A percentile compares a stretch with the other conserved stretches of the same genome.
phyloP scores from a whole-genome alignment of 768 basidiomycete species.

The Coprinopsis cinerea region DNA sequence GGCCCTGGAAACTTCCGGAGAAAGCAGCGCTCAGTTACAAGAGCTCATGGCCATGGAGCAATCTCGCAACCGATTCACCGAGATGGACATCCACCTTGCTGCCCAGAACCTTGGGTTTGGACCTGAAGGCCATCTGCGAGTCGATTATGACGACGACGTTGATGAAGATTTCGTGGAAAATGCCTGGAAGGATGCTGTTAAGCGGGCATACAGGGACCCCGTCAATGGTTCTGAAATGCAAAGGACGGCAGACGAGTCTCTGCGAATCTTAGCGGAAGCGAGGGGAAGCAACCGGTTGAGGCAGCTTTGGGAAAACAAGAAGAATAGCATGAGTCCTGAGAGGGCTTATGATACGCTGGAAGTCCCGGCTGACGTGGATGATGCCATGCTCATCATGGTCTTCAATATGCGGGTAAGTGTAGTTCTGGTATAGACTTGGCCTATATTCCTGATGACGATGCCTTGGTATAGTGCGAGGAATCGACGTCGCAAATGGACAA shows the following conservation, averaged over 20 bases:
- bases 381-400: constrained; percentile 70
- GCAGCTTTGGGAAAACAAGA: constrained; percentile 47
- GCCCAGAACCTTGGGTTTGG: constrained; percentile 62
- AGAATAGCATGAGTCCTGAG: constrained; percentile 60
- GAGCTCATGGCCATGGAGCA: constrained; percentile 56
- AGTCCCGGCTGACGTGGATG: constrained; percentile 65
- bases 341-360: constrained; percentile 70
- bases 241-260: constrained; percentile 57
- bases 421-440: background rate
- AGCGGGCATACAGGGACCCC: constrained; percentile 48
- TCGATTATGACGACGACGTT: constrained; percentile 69
- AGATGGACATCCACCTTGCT: constrained; percentile 46
- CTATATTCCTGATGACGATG: background rate
- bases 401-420: constrained; percentile 60
- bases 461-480: constrained; percentile 55
- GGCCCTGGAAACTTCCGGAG: constrained; percentile 42
- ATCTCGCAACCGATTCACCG: constrained; percentile 57
- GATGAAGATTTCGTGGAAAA: constrained; percentile 64
- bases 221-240: constrained; percentile 42
- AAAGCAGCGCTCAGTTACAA: constrained; percentile 44
- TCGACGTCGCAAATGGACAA: constrained; percentile 58
- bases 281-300: constrained; percentile 46
- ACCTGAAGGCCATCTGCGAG: constrained; percentile 43
- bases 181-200: constrained; percentile 62
- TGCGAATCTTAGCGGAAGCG: constrained; percentile 62